phyloP scores from a whole-genome alignment of 208 protist genomes.

The Polymyxa betae region DNA sequence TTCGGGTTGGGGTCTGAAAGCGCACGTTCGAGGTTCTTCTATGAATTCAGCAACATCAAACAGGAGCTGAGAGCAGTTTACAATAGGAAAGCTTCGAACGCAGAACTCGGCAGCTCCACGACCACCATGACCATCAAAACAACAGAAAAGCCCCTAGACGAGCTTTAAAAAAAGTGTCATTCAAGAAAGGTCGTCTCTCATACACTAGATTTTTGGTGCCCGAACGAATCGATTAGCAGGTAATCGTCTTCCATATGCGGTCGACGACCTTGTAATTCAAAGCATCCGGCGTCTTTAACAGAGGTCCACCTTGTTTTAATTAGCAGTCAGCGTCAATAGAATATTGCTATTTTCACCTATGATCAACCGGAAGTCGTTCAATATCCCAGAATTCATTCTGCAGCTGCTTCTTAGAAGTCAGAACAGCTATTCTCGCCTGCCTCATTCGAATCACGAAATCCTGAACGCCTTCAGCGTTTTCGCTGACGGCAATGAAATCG shows the following conservation, averaged over 20 bases:
- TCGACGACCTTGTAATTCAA: not conserved
- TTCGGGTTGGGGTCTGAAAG: too few species aligned
- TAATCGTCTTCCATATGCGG: slow-evolving; percentile 18
- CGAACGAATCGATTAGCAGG: slow-evolving; percentile 22
- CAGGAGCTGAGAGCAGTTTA: not conserved
- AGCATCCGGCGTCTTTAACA: not conserved
- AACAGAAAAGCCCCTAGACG: slow-evolving; percentile 5
- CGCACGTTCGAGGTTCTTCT: not conserved
- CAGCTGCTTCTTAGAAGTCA: slow-evolving; percentile 14
- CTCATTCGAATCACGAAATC: not conserved
- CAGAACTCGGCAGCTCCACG: not conserved
- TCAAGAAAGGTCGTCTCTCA: not conserved
- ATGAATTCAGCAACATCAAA: not conserved
- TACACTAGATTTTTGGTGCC: not conserved
- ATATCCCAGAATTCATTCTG: not conserved
- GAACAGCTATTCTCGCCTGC: not conserved
- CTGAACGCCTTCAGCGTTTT: not conserved
- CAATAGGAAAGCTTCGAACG: slow-evolving; percentile 30
- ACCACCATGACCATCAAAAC: slow-evolving; percentile 24
- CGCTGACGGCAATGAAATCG: not conserved
- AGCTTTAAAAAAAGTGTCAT: not conserved
- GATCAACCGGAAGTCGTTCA: not conserved
- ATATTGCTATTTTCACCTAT: not conserved
- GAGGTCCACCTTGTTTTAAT: slow-evolving; percentile 22
- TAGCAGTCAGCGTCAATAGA: not conserved